Evolutionary conservation across 2,329 filamentous ascomycete genomes (phyloP).

Genomic region (Calcarisporium arbuscula): DNA sequence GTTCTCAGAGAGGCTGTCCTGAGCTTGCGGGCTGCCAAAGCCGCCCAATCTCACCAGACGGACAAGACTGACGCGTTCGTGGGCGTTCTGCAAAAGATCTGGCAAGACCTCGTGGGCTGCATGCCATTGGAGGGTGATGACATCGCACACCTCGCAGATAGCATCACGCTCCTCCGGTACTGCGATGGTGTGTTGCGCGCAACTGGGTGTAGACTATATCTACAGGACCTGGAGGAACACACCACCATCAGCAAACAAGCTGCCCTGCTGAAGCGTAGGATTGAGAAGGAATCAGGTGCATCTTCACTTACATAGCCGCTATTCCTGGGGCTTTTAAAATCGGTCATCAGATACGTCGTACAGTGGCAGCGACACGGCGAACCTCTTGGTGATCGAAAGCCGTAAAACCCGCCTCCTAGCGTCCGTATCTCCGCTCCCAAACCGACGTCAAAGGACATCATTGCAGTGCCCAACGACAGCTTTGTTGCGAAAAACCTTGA

Average conservation of each 20-base stretch:
- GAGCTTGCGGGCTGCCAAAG: slow-evolving; percentile 5
- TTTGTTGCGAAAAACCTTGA: too few relatives aligned
- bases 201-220: slow-evolving; percentile 23
- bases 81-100: slow-evolving; percentile 17
- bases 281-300: too few relatives aligned
- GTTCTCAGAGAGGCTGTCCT: slow-evolving; percentile 22
- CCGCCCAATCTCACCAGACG: background rate
- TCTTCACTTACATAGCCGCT: too few relatives aligned
- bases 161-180: slow-evolving; percentile 30
- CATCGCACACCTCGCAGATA: slow-evolving; percentile 25
- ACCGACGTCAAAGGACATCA: too few relatives aligned
- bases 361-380: too few relatives aligned
- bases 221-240: slow-evolving; percentile 26
- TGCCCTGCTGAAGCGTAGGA: slow-evolving; percentile 18
- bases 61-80: slow-evolving; percentile 9
- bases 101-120: slow-evolving; percentile 23
- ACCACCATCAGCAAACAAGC: slow-evolving; percentile 27
- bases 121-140: slow-evolving; percentile 18
- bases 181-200: slow-evolving; percentile 23
- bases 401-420: too few relatives aligned
- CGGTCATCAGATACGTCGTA: too few relatives aligned
- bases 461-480: too few relatives aligned
- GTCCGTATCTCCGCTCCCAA: too few relatives aligned
- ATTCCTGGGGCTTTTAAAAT: too few relatives aligned
- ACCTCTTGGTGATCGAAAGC: slow-evolving; percentile 5